Evolutionary conservation across 1,284 basidiomycete genomes (phyloP), one percentile per base, ranked within the genome.

Genomic region (Testicularia cyperi): DNA sequence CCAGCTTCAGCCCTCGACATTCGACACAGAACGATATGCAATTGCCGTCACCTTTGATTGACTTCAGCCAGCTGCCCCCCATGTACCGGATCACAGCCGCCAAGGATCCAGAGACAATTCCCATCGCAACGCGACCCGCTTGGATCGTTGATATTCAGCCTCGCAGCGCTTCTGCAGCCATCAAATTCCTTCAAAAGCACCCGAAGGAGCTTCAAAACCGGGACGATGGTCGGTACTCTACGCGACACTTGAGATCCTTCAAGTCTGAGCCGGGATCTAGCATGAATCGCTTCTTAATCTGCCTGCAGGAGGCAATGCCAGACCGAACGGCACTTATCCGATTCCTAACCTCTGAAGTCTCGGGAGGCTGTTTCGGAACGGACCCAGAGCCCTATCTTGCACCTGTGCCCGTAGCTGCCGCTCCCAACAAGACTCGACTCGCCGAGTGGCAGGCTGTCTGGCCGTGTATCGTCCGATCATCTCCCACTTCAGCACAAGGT

Each of bases 141-240:
- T 95, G 90, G 90, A 86, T 84, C 7, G 84, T 91, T n/a, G 86
- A 91, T 67, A 82, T 94, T n/a, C 81, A 83, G 12, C 65, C 72
- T 2, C 53, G 54, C 8, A 30, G 41, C 4, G 57, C 61, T 13
- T 56, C 64, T 0, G 26, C 38, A 8, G 55, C 65, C 0, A 44
- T 63, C 34, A 60, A 65, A 33, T 54, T 44, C 24, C 38, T 69
- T 0, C 47, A 52, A 24, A 40, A 43, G n/a, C 57, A 67, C 18
- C 21, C 53, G 2, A n/a, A 20, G 7, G 14, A 38, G 10, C 44
- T 61, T 2, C 56, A 60, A 14, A 61, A 54, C 15, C 56, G 62
- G 26, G 61, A 60, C 22, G 46, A 65, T 29, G 53, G 53, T 3
- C 44, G 29, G 9, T 57, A 49, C 38, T 58, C 61, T 1, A 54